A percentile compares a stretch with the other conserved stretches of the same genome.
phyloP scores from a whole-genome alignment of 2,329 filamentous ascomycete genomes.

The Monosporascus sp. region DNA sequence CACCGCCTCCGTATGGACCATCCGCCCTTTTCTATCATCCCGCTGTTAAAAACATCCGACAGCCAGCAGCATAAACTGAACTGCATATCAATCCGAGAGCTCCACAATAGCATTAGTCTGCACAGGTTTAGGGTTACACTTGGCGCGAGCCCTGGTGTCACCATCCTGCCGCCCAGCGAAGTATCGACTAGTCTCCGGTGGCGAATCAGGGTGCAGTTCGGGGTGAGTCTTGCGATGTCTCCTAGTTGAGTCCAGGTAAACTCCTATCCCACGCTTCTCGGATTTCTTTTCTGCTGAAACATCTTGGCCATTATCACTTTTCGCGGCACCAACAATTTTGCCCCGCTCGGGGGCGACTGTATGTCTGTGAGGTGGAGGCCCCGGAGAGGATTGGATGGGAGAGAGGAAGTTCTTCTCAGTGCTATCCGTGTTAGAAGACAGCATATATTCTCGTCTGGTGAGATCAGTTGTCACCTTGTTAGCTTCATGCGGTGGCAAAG shows the following conservation, averaged over 20 bases:
- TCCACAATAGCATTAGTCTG: background rate
- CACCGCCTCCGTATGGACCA: too few relatives aligned
- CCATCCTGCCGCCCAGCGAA: background rate
- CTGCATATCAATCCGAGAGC: background rate
- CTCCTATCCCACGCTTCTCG: background rate
- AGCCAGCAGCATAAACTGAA: too few relatives aligned
- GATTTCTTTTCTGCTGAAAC: background rate
- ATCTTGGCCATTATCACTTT: background rate
- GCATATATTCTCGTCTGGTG: background rate
- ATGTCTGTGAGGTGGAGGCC: background rate
- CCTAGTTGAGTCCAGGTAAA: background rate
- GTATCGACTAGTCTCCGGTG: background rate
- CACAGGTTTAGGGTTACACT: background rate
- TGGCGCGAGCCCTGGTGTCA: background rate
- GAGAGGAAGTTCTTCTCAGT: background rate
- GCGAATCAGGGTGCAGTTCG: background rate
- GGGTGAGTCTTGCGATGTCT: background rate
- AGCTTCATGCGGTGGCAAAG: background rate
- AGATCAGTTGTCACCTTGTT: background rate
- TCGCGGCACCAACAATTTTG: background rate
- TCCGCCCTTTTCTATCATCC: too few relatives aligned
- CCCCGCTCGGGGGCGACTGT: background rate
- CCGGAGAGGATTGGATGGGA: background rate
- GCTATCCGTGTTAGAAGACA: background rate
- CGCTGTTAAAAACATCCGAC: too few relatives aligned